phyloP scores from a whole-genome alignment of 2,329 filamentous ascomycete species.

The Fusarium fujikuroi region DNA sequence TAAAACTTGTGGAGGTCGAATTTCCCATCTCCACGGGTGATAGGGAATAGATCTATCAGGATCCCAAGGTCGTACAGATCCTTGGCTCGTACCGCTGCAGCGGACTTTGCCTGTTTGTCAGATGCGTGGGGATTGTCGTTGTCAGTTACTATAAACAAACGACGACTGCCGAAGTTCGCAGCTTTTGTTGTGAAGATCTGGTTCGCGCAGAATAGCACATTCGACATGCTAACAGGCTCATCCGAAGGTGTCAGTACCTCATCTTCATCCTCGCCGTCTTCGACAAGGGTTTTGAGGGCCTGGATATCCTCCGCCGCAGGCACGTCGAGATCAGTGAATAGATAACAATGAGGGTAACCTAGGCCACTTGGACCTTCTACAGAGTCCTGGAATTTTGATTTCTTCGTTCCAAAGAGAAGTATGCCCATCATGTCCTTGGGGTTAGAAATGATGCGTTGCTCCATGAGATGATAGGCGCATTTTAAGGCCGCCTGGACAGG shows the following conservation, averaged over 20 bases:
- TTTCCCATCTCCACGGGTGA: slow-evolving; percentile 73
- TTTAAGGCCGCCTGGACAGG: slow-evolving; percentile 87
- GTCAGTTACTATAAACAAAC: slow-evolving; percentile 96
- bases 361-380: slow-evolving; percentile 68
- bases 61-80: slow-evolving; percentile 95
- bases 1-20: slow-evolving; percentile 93
- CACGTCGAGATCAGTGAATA: slow-evolving; percentile 87
- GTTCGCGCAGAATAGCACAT: slow-evolving; percentile 93
- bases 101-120: slow-evolving; percentile 77
- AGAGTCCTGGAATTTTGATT: slow-evolving; percentile 80
- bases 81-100: slow-evolving; percentile 87
- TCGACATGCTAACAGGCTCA: slow-evolving; percentile 82
- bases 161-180: slow-evolving; percentile 90
- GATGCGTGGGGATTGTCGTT: slow-evolving; percentile 85
- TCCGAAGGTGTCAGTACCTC: slow-evolving; percentile 76
- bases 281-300: slow-evolving; percentile 76
- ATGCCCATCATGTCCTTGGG: slow-evolving; percentile 98
- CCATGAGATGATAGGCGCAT: slow-evolving; percentile 94
- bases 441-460: slow-evolving; percentile 97
- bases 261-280: slow-evolving; percentile 78
- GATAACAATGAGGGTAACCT: slow-evolving; percentile 90
- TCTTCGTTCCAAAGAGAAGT: slow-evolving; percentile 87
- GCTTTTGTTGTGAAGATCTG: slow-evolving; percentile 96
- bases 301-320: slow-evolving; percentile 90
- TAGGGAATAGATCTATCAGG: slow-evolving; percentile 91